Percentiles rank a stretch among this genome's conserved stretches.
Evolutionary conservation across 345 rosid genomes (phyloP).

Genomic region (Eucalyptus pauciflora): DNA sequence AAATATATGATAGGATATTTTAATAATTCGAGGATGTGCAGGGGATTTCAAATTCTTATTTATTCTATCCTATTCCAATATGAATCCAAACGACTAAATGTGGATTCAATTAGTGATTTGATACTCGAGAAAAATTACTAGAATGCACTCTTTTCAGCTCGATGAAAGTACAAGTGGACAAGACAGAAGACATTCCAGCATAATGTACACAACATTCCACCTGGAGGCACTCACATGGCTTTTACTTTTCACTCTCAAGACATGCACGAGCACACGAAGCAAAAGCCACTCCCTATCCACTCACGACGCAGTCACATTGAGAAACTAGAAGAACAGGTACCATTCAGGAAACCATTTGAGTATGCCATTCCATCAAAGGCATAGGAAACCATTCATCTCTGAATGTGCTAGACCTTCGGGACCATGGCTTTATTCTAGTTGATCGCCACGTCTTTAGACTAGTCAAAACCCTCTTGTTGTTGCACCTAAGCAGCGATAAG

Average conservation of each 20-base stretch:
- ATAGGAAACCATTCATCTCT: background rate
- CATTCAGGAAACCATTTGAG: too few relatives aligned
- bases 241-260: background rate
- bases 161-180: fast-evolving
- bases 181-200: background rate
- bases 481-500: background rate
- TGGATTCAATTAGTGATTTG: background rate
- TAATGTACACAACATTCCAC: background rate
- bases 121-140: fast-evolving
- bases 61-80: fast-evolving
- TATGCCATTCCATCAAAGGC: background rate
- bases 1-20: fast-evolving
- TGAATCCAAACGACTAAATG: fast-evolving
- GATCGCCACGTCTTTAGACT: fast-evolving
- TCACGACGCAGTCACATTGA: background rate
- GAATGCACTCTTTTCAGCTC: background rate
- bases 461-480: background rate
- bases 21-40: fast-evolving
- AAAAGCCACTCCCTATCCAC: background rate
- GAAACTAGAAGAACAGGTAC: too few relatives aligned
- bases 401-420: background rate
- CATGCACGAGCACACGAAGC: background rate
- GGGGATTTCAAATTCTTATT: too few relatives aligned
- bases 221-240: background rate
- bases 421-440: fast-evolving